A percentile compares a stretch with the other conserved stretches of the same genome.
phyloP scores from a whole-genome alignment of 2,329 filamentous ascomycete species.

The Neofusicoccum umdonicola region DNA sequence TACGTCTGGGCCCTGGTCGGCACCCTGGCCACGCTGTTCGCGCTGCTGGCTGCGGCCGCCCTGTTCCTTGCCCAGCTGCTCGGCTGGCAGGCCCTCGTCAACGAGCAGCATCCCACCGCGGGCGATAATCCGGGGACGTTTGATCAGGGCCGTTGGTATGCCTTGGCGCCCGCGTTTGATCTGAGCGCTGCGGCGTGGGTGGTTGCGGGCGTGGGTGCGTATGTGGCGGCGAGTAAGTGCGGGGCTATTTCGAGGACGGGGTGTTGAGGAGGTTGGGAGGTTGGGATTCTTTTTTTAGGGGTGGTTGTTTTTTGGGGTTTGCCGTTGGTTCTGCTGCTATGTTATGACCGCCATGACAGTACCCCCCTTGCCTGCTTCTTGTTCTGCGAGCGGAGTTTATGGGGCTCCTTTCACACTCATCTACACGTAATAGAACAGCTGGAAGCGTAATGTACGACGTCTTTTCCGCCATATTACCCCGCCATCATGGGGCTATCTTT shows the following conservation, averaged over 20 bases:
- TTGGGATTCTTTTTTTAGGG: not conserved
- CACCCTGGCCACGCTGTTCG: not conserved
- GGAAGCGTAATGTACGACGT: too few relatives aligned
- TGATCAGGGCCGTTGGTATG: not conserved
- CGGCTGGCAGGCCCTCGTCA: not conserved
- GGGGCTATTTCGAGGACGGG: not conserved
- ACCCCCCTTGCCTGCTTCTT: too few relatives aligned
- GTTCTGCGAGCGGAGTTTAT: too few relatives aligned
- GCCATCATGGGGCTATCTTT: too few relatives aligned
- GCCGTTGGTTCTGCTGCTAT: too few relatives aligned
- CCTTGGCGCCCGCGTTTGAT: not conserved
- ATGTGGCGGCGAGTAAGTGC: not conserved
- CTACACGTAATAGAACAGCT: too few relatives aligned
- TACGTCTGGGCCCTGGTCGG: not conserved
- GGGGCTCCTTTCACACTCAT: too few relatives aligned
- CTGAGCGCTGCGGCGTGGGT: conserved; percentile 8
- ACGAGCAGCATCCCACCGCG: not conserved
- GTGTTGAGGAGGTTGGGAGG: not conserved
- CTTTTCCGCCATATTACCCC: too few relatives aligned
- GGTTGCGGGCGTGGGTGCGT: not conserved
- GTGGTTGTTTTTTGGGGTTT: too few relatives aligned
- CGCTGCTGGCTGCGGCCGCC: not conserved
- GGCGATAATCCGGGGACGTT: not conserved
- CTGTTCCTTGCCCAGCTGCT: not conserved
- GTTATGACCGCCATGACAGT: too few relatives aligned